Conservation (phyloP, 2,329 filamentous ascomycete genomes). For the Cryoendolithus antarcticus region DNA sequence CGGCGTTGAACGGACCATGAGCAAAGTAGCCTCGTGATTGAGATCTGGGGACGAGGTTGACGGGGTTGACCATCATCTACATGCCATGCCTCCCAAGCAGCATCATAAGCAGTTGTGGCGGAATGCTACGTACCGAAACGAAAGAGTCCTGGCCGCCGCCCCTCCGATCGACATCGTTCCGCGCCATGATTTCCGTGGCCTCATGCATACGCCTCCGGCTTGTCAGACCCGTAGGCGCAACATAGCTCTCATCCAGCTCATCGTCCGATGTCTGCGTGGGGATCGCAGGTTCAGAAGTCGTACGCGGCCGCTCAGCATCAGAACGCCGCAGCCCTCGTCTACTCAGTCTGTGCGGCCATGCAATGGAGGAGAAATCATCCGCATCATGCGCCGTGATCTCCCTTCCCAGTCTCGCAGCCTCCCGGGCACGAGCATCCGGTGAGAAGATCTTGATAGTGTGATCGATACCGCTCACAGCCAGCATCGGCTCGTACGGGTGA, state of each 20-base stretch:
- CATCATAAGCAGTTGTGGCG: neutral
- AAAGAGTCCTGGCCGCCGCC: conserved; percentile 46
- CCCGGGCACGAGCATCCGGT: conserved; percentile 44
- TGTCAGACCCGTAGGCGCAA: conserved; percentile 35
- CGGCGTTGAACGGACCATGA: too few species aligned
- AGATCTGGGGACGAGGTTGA: conserved; percentile 1
- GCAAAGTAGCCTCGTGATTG: neutral
- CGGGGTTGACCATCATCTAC: neutral
- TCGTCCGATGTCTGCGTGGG: conserved; percentile 11
- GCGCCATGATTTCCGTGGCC: conserved; percentile 47
- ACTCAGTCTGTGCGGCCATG: conserved; percentile 14
- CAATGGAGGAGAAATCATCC: conserved; percentile 29
- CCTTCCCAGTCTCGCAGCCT: conserved; percentile 43
- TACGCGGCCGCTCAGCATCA: conserved; percentile 3
- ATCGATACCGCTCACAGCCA: conserved; percentile 56
- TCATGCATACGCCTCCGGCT: conserved; percentile 49
- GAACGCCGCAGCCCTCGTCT: conserved; percentile 3
- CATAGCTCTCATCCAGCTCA: conserved; percentile 26
- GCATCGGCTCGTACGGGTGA: conserved; percentile 54
- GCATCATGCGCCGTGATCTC: conserved; percentile 42
- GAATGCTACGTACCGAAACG: conserved; percentile 32
- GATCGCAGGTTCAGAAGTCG: conserved; percentile 18
- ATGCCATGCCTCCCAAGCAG: neutral
- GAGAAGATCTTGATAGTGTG: conserved; percentile 59
- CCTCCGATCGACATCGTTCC: conserved; percentile 49